These are phyloP conservation scores for Sclerotiophoma versabilis DNA, from an alignment of 2,329 filamentous ascomycete genomes.

Conservation along the genomic window DNA sequence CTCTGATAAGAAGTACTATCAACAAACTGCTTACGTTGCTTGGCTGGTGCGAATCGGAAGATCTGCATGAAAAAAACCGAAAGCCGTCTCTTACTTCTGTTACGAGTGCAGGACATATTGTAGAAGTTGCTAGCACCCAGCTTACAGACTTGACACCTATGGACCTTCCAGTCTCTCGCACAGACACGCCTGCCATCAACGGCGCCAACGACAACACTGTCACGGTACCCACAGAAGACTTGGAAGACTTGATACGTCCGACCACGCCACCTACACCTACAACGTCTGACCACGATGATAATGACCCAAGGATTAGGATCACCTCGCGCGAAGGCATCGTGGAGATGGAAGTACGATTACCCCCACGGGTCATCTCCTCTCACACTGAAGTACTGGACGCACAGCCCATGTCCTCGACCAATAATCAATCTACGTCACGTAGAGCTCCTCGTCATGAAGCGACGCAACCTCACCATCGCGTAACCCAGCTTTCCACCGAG, in stretches of 20 bases:
- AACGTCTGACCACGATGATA: conserved; percentile 35
- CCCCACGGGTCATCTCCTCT: conserved; percentile 40
- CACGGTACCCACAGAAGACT: conserved; percentile 16
- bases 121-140: conserved; percentile 29
- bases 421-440: conserved; percentile 12
- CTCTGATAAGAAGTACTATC: conserved; percentile 29
- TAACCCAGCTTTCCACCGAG: conserved; percentile 45
- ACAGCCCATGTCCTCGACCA: conserved; percentile 14
- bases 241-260: conserved; percentile 25
- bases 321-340: conserved; percentile 48
- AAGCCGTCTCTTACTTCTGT: neutral
- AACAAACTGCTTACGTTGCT: conserved; percentile 32
- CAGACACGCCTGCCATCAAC: conserved; percentile 4
- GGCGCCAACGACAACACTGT: conserved; percentile 10
- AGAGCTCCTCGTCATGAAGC: conserved; percentile 2
- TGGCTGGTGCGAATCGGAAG: conserved; percentile 33
- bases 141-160: conserved; percentile 34
- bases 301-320: conserved; percentile 49
- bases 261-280: conserved; percentile 37
- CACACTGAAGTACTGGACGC: conserved; percentile 35
- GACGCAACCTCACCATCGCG: conserved; percentile 37
- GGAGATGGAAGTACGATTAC: conserved; percentile 49
- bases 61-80: neutral
- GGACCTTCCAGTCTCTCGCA: conserved; percentile 27
- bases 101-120: conserved; percentile 14